Base-by-base conservation (phyloP, 2,329 filamentous ascomycete genomes). In the Parastagonospora nodorum region DNA sequence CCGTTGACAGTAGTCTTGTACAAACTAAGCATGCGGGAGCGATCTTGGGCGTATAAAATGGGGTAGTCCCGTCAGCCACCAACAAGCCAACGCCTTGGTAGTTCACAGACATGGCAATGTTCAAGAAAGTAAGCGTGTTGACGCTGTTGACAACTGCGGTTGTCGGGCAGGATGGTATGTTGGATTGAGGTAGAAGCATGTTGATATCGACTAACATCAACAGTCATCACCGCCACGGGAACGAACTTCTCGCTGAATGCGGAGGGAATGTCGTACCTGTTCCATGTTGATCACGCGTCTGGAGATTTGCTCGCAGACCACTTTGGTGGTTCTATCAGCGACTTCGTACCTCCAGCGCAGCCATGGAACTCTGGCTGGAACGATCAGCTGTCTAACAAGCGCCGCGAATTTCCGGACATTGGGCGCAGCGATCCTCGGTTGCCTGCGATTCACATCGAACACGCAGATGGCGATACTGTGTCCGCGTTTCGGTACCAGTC, bases 331-430 rank as follows among this genome's bases (percentile, higher is more conserved):
- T 77, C 75, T 1, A 75, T 80, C 2, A 78, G 78, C 2, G 84
- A 85, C 42, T 77, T 81, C 12, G 75, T 81, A 1, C 76, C 78
- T 0, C 73, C 76, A 1, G 74, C 77, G 32, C 64, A 57, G 4
- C 67, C 76, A 8, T 55, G 60, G 1, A 58, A 69, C 4, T 66
- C 77, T 14, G 85, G 85, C 38, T 88, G 85, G 85, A 74, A 79
- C 31, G 72, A 78, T 29, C 63, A 76, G 42, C 68, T 78, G 31
- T 79, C 78, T 9, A 83, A 82, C 36, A 65, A 79, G 12, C 79
- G 82, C 12, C 80, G 85, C 27, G 85, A 88, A 63, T 87, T 86
- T 46, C 85, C 85, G 1, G 85, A 88, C 51, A 73, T 84, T 4
- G 85, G 85, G 1, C 79, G 84, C 7, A 84, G 84, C 12, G 85